Conservation (phyloP, 768 basidiomycete species). For the Boletellus emodensis region DNA sequence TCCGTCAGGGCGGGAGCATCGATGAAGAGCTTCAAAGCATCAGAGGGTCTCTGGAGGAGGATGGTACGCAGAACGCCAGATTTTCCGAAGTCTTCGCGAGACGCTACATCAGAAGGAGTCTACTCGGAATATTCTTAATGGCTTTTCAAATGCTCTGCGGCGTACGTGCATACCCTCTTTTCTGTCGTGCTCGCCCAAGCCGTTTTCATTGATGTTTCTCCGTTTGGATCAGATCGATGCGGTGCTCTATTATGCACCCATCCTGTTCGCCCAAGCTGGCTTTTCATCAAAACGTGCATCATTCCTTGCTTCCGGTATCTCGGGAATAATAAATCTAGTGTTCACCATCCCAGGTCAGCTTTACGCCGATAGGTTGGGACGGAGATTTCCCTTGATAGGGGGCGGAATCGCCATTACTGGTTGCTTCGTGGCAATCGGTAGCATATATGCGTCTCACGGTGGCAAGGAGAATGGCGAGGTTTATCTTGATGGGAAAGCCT, state of each 20-base stretch:
- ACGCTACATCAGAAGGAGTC: constrained; percentile 31
- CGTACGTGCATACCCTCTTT: constrained; percentile 9
- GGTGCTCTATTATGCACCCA: constrained; percentile 40
- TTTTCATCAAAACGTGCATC: constrained; percentile 43
- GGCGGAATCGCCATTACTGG: constrained; percentile 40
- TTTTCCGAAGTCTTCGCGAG: constrained; percentile 29
- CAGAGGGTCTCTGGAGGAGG: constrained; percentile 21
- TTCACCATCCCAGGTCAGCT: constrained; percentile 37
- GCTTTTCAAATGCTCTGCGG: constrained; percentile 39
- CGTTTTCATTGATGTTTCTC: not conserved
- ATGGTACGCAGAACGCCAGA: constrained; percentile 14
- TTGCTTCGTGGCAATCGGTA: constrained; percentile 41
- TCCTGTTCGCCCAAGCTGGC: constrained; percentile 49
- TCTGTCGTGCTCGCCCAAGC: not conserved
- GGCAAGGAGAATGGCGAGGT: constrained; percentile 25
- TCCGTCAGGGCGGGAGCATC: constrained; percentile 10
- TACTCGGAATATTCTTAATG: constrained; percentile 42
- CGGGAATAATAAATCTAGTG: constrained; percentile 42
- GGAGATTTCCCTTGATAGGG: constrained; percentile 35
- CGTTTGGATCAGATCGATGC: constrained; percentile 23
- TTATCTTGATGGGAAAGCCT: constrained; percentile 18
- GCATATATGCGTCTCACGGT: constrained; percentile 40
- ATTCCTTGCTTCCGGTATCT: constrained; percentile 49
- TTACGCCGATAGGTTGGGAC: constrained; percentile 38
- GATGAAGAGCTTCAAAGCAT: constrained; percentile 23